Evolutionary conservation across 257 asterid species (phyloP), one percentile per base, ranked within the genome.

Genomic region (Linderniella brevidens): DNA sequence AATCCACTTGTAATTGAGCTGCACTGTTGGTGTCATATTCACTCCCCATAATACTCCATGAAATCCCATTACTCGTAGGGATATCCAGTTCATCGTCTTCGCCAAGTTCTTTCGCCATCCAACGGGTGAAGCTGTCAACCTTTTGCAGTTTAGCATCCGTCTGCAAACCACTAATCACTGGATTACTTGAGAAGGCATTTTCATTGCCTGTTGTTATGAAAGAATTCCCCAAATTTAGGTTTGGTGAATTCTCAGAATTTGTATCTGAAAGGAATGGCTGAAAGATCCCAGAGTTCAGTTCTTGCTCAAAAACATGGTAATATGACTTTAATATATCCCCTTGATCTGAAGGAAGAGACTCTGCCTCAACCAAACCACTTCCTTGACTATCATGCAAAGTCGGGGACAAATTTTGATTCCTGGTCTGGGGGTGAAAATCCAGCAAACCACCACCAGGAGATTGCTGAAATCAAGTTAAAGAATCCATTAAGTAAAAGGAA

Each of bases 81-180:
- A 72, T 68, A 46, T 77, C 65, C 58, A 81, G 61, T 41, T 72
- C 90, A 43, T 63, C 86, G 48, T 61, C 73, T 35, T 81, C 92
- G 58, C 77, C 88, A 32, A 81, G 74, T 68, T 81, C 94, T 68
- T 81, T 81, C 18, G 74, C 79, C 20, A 79, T 73, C 96, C 96
- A 86, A 53, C 92, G 69, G 56, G 93, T 78, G 71, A 86, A 86
- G 74, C 96, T 86, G 67, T 86, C 96, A 58, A 79, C 90, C 72
- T 86, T 86, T 70, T 76, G 78, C 78, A 86, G 71, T 75, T 92
- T 58, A 61, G 78, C 92, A 55, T 64, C 81, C 35, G 66, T 49
- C 61, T 64, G 69, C 66, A 77, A 55, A 39, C 78, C 74, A 70
- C 66, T 66, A 50, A 81, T 54, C 53, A 68, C 76, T 19, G 94